Percentiles rank a stretch among this genome's conserved stretches.
phyloP scores from a whole-genome alignment of 306 rosid genomes.

The Rubus parviflorus region DNA sequence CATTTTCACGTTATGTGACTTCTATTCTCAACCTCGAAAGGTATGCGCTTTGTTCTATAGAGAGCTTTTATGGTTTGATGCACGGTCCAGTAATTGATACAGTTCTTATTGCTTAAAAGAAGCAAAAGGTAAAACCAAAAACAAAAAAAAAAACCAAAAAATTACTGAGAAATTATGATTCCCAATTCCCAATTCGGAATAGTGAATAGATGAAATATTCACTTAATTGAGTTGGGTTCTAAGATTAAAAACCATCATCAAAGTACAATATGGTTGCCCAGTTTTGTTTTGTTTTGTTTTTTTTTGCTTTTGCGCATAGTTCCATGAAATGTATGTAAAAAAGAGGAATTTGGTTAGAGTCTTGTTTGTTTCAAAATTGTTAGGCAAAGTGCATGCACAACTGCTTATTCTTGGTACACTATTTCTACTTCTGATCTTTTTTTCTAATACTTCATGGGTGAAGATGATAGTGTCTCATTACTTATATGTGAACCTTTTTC shows the following conservation, averaged over 20 bases:
- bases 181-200: background rate
- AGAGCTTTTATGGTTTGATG: slow-evolving; percentile 23
- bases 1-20: slow-evolving; percentile 49
- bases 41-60: slow-evolving; percentile 38
- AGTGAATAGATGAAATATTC: background rate
- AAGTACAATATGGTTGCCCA: background rate
- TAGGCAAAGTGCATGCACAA: background rate
- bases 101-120: background rate
- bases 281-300: background rate
- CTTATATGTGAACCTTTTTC: background rate
- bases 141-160: background rate
- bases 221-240: background rate
- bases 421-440: background rate
- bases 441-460: slow-evolving; percentile 1
- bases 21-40: slow-evolving; percentile 82
- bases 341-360: background rate
- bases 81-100: slow-evolving; percentile 14
- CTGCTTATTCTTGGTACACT: background rate
- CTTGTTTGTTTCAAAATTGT: background rate
- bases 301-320: background rate
- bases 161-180: background rate
- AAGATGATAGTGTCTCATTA: background rate
- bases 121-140: too few relatives aligned
- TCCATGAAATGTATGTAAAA: background rate
- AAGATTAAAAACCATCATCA: background rate